Base-by-base conservation (phyloP, 108 stramenopile genomes). In the Skeletonema costatum region DNA sequence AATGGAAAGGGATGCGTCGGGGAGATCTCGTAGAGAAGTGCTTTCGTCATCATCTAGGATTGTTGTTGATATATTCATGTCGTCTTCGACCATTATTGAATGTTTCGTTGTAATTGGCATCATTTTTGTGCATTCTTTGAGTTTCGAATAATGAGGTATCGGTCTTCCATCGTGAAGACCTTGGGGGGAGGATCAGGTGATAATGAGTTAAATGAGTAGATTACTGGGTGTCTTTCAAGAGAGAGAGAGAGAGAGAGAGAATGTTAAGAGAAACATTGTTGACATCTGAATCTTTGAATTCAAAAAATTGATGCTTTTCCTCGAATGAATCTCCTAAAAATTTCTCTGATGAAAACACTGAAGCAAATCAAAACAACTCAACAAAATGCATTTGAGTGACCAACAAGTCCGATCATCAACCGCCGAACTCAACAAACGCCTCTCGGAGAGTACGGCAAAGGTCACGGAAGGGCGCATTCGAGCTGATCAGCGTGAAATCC, bases 401-500 rank as follows among this genome's bases (percentile, higher is more conserved):
- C n/a, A 68, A 61, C 56, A 39, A 33, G 51, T 75, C 51, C 19
- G 41, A 17, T 56, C 38, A 38, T 82, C 81, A 31, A 75, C 71
- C 35, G 31, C 68, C 41, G 17, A 51, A 17, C 74, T 82, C 25
- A 41, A 65, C 48, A 59, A 64, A 16, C 36, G 66, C n/a, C 70
- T 58, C 35, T 59, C 75, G 0, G 53, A 70, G 36, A 82, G 74
- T 41, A 67, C 66, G 0, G 66, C 66, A 1, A 32, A 61, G 35
- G 66, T 82, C 2, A 60, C 64, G 14, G 51, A 76, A 51, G 44
- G 33, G 7, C 41, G 67, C 36, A 33, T 60, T 19, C 51, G 42
- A 0, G 59, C 74, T 39, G 74, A 82, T 33, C 70, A 76, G 39
- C 74, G 70, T 17, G 81, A 76, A 60, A 65, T 41, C 19, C 48